Conservation (phyloP, 441 rosid genomes). For the Cnidoscolus chayamansa region DNA sequence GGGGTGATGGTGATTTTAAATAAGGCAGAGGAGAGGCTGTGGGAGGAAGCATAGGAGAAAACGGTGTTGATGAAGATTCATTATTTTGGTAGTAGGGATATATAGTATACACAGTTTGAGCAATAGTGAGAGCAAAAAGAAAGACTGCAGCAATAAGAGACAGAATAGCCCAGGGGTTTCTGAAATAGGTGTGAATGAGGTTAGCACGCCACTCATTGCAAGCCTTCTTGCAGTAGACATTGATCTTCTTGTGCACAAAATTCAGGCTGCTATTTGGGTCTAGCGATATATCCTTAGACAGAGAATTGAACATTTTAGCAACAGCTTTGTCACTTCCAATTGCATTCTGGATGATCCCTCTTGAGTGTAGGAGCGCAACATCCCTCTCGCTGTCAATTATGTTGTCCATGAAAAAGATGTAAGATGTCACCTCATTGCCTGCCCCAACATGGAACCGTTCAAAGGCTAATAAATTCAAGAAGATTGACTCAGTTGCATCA, state of each 20-base stretch:
- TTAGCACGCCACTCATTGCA: conserved; percentile 42
- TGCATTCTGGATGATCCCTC: conserved; percentile 36
- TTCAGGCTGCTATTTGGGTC: conserved; percentile 28
- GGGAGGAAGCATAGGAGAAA: not conserved
- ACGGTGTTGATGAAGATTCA: not conserved
- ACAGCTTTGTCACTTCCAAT: conserved; percentile 36
- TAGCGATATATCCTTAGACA: conserved; percentile 29
- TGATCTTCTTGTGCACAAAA: conserved; percentile 24
- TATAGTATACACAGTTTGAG: conserved; percentile 30
- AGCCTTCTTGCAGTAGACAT: conserved; percentile 29
- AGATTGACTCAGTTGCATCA: conserved; percentile 38
- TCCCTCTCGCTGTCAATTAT: conserved; percentile 37
- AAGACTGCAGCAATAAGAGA: conserved; percentile 28
- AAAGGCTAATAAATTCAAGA: conserved; percentile 44
- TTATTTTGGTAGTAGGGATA: not conserved
- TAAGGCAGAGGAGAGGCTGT: conserved; percentile 1
- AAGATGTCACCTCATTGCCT: conserved; percentile 42
- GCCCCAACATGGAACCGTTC: conserved; percentile 46
- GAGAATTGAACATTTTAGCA: conserved; percentile 38
- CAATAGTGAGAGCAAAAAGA: conserved; percentile 36
- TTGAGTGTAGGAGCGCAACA: conserved; percentile 33
- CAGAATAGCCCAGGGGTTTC: conserved; percentile 37
- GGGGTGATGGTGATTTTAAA: not conserved
- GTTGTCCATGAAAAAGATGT: conserved; percentile 42
- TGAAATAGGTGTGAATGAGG: conserved; percentile 35